Conservation (phyloP, 2,329 filamentous ascomycete species). For the Rhynchosporium agropyri region DNA sequence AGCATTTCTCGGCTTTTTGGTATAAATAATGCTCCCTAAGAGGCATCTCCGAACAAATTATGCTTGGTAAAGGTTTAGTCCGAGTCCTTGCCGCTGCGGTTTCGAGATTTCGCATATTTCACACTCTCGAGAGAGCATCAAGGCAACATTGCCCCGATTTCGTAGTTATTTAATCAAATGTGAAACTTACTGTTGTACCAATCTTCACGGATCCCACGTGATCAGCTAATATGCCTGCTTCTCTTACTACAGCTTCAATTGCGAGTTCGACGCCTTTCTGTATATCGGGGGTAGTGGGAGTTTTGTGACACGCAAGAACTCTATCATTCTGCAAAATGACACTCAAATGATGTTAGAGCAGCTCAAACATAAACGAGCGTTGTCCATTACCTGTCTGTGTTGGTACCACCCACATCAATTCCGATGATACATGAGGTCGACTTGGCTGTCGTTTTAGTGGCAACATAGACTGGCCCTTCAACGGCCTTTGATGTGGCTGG, state of each 20-base stretch:
- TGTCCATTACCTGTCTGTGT: slow-evolving; percentile 47
- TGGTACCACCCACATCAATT: slow-evolving; percentile 63
- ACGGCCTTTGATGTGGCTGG: slow-evolving; percentile 14
- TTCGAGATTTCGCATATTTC: not conserved
- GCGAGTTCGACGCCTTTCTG: slow-evolving; percentile 52
- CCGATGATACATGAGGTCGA: slow-evolving; percentile 37
- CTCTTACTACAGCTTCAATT: slow-evolving; percentile 48
- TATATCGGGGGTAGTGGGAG: slow-evolving; percentile 53
- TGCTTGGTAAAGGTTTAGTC: slow-evolving; percentile 11
- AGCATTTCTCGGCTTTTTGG: slow-evolving; percentile 1
- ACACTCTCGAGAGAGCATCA: slow-evolving; percentile 4
- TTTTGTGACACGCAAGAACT: slow-evolving; percentile 50
- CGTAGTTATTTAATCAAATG: not conserved
- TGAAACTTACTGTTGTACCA: slow-evolving; percentile 43
- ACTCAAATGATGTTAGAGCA: slow-evolving; percentile 17
- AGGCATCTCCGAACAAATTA: not conserved
- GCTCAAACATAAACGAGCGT: not conserved
- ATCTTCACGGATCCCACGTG: slow-evolving; percentile 52
- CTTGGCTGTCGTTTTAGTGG: slow-evolving; percentile 32
- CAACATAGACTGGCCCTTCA: slow-evolving; percentile 14
- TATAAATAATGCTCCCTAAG: not conserved
- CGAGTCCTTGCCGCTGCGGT: slow-evolving; percentile 10
- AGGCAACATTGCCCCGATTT: not conserved
- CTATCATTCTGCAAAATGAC: slow-evolving; percentile 36
- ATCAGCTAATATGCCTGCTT: slow-evolving; percentile 44